phyloP scores from a whole-genome alignment of 2,329 filamentous ascomycete species.

The Aureobasidium sp. region DNA sequence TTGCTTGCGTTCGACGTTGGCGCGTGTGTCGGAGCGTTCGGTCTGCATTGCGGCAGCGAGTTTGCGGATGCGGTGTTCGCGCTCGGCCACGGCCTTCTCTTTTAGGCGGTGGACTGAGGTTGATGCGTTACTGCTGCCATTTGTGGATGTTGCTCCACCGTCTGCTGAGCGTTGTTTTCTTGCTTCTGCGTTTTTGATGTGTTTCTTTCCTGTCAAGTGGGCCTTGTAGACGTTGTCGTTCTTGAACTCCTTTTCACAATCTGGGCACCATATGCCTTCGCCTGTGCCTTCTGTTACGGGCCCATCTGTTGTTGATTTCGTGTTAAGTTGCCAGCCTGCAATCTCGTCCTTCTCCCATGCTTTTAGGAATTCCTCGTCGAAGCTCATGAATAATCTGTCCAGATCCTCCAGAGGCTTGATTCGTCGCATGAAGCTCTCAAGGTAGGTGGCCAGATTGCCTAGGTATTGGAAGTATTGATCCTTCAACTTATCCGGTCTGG shows the following conservation, averaged over 20 bases:
- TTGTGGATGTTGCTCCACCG: conserved; percentile 21
- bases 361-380: conserved; percentile 76
- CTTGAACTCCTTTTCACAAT: conserved; percentile 90
- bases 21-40: conserved; percentile 78
- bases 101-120: conserved; percentile 50
- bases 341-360: conserved; percentile 75
- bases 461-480: conserved; percentile 91
- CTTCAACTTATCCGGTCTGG: conserved; percentile 75
- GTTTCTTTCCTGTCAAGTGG: conserved; percentile 85
- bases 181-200: conserved; percentile 71
- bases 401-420: conserved; percentile 81
- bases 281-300: conserved; percentile 46
- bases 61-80: conserved; percentile 74
- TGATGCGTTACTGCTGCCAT: conserved; percentile 12
- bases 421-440: conserved; percentile 79
- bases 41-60: conserved; percentile 76
- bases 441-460: conserved; percentile 67
- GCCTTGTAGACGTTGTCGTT: conserved; percentile 91
- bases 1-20: conserved; percentile 93
- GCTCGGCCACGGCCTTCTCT: conserved; percentile 81
- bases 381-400: conserved; percentile 64
- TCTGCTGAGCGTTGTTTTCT: conserved; percentile 35
- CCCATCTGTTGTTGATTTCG: conserved; percentile 19
- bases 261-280: conserved; percentile 77
- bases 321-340: conserved; percentile 60